phyloP scores from a whole-genome alignment of 768 basidiomycete species.

The Dentipellis fragilis region DNA sequence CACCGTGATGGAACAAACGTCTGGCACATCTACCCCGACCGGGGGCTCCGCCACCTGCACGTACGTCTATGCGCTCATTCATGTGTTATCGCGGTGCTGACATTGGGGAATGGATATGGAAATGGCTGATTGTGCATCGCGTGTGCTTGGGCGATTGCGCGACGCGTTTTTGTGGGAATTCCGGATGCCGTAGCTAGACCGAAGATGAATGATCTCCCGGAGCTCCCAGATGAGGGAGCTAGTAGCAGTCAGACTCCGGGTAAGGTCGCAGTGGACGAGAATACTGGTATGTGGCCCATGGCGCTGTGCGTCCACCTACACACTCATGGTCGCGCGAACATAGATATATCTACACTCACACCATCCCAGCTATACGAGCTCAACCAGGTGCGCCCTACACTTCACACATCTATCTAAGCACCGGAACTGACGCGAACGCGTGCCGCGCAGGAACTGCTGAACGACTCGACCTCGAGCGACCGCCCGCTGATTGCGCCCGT shows the following conservation, averaged over 20 bases:
- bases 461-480: slow-evolving; percentile 25
- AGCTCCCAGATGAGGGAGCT: slow-evolving; percentile 9
- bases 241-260: not conserved
- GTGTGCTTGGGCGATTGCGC: not conserved
- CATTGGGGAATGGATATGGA: not conserved
- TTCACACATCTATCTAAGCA: not conserved
- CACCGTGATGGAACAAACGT: not conserved
- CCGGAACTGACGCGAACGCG: not conserved
- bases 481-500: slow-evolving; percentile 49
- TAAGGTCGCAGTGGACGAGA: slow-evolving; percentile 2
- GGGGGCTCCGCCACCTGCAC: no score
- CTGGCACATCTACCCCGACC: not conserved
- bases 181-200: slow-evolving; percentile 12
- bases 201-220: slow-evolving; percentile 16
- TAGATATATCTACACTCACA: slow-evolving; percentile 25
- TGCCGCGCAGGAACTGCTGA: slow-evolving; percentile 26
- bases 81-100: no score
- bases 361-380: slow-evolving; percentile 28
- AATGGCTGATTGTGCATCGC: not conserved
- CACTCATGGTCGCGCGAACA: not conserved
- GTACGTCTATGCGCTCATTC: no score
- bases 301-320: not conserved
- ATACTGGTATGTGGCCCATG: slow-evolving; percentile 11
- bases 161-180: not conserved
- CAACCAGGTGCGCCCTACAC: slow-evolving; percentile 24